Base-by-base conservation (phyloP, 2,329 filamentous ascomycete genomes). In the Rhinocladiella similis region DNA sequence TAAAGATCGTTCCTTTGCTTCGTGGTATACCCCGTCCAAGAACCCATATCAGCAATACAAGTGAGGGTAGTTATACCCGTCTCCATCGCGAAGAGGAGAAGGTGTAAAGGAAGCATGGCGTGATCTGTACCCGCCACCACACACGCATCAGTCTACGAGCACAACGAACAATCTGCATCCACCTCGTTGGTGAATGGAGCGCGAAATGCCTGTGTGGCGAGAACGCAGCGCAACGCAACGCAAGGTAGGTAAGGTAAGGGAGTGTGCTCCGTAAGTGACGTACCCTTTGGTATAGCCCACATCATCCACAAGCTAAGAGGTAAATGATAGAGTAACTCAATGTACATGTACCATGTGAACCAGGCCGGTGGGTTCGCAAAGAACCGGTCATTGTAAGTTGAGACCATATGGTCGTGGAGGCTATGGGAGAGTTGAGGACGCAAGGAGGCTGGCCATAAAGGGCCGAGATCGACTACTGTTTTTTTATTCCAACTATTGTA, bases 341-440 rank as follows among this genome's bases (percentile, higher is more conserved):
- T 78, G 67, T 77, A 80, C 22, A 79, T 76, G 66, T 83, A 85
- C 13, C 75, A 62, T 10, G 71, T 72, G 67, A 88, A 88, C 80
- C 83, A 89, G 3, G 75, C 68, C 38, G 84, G 84, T 1, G 83
- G 77, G 7, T 27, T 18, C 33, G 78, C 75, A 72, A 88, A 87
- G 75, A 87, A 86, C 51, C 79, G 81, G 66, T 89, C 86, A 13
- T 78, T 75, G 68, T 86, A 87, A 1, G 78, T 86, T 1, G 72
- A 67, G 57, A 86, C 75, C 69, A 88, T 87, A 70, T 74, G 87
- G 2, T 71, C 65, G 56, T 82, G 80, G 1, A 88, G 58, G 0
- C 69, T 59, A 41, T 68, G 68, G 64, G 85, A 78, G 66, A 82
- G 74, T 0, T 70, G 51, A 0, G 81, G 81, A 47, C 75, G 76